Base-by-base conservation (phyloP, 2,329 filamentous ascomycete species). In the Dothiorella sarmentorum region DNA sequence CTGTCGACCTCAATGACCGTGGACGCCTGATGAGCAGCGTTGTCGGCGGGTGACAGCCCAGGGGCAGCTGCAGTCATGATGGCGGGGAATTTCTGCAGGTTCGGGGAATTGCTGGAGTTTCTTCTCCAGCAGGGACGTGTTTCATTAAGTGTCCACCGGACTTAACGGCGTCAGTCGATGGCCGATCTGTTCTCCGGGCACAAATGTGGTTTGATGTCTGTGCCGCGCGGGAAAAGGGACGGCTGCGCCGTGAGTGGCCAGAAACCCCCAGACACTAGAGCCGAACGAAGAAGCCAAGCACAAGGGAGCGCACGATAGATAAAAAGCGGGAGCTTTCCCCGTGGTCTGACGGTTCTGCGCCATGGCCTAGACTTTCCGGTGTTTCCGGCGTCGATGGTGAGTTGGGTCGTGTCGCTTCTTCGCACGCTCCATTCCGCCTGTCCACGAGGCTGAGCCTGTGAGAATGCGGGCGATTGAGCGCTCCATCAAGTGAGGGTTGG, bases 1-100 rank as follows among this genome's bases (percentile, higher is more conserved):
- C 79, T 74, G 57, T 79, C 76, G 42, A 79, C n/a, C 10, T 31
- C 43, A n/a, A 31, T 20, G 3, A n/a, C 17, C 67, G 27, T 77
- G 75, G 62, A 82, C 83, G 7, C 69, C n/a, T 44, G 40, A 9
- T 10, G 40, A 7, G 40, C 42, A 22, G 24, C 40, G 24, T 43
- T 13, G 13, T 24, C 42, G 66, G 3, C 80, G 72, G 55, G 83
- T 83, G 43, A 26, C n/a, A 7, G 17, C 15, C 31, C n/a, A 26
- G 15, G 3, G 15, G 43, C 26, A 18, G 7, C 22, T 45, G 43
- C n/a, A 9, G 42, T 6, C 42, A 44, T 44, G 7, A 7, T 15
- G 22, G 15, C 6, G 7, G 29, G 15, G 29, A 13, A n/a, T n/a
- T n/a, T n/a, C n/a, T n/a, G n/a, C n/a, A 31, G 29, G 9, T 31